These are phyloP conservation scores for Domatiomyces globalis DNA, from an alignment of 2,329 filamentous ascomycete species.

Conservation along the genomic window DNA sequence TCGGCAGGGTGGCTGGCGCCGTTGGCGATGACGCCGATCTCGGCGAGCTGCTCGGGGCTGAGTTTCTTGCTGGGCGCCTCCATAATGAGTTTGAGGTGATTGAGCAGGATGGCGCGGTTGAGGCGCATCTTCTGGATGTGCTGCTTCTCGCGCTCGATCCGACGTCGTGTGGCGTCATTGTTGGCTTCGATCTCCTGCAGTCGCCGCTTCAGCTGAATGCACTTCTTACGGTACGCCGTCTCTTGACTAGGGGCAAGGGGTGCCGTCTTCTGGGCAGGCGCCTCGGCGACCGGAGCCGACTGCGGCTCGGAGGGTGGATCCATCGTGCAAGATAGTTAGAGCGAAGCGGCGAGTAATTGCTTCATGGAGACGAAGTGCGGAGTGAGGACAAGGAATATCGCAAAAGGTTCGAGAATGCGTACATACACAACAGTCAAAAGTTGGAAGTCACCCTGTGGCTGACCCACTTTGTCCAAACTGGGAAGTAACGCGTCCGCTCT, in stretches of 20 bases:
- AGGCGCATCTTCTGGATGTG: slow-evolving; percentile 85
- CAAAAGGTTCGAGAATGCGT: too few species aligned
- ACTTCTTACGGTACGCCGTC: slow-evolving; percentile 91
- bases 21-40: slow-evolving; percentile 19
- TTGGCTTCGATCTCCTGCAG: slow-evolving; percentile 83
- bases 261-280: slow-evolving; percentile 17
- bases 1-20: slow-evolving; percentile 41
- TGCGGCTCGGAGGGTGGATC: slow-evolving; percentile 13
- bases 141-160: slow-evolving; percentile 65
- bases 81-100: slow-evolving; percentile 41
- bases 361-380: neutral
- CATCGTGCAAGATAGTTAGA: slow-evolving; percentile 5
- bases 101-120: slow-evolving; percentile 61
- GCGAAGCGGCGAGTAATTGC: neutral
- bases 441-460: neutral
- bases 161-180: slow-evolving; percentile 69
- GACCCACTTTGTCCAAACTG: neutral
- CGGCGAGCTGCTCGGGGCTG: slow-evolving; percentile 61
- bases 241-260: slow-evolving; percentile 75
- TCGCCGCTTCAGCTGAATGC: slow-evolving; percentile 81
- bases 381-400: too few species aligned
- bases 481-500: neutral
- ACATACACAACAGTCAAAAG: neutral
- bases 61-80: slow-evolving; percentile 54
- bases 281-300: slow-evolving; percentile 14